These are phyloP conservation scores for Calonectria naviculata DNA, from an alignment of 2,329 filamentous ascomycete genomes.

Conservation along the genomic window DNA sequence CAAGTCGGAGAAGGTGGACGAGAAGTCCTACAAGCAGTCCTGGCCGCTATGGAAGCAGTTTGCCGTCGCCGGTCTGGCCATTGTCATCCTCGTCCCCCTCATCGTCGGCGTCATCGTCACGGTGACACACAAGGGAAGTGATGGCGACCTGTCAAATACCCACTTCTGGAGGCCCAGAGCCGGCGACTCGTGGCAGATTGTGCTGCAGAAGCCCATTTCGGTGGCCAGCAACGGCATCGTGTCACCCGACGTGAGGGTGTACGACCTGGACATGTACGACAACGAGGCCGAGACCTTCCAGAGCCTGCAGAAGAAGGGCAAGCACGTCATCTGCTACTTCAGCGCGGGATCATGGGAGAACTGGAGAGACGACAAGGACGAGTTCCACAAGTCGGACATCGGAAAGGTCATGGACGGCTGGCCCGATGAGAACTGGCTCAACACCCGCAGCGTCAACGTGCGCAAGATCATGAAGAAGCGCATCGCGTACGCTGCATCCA, in stretches of 20 bases:
- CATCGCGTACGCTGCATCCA: constrained; percentile 67
- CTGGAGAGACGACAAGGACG: constrained; percentile 66
- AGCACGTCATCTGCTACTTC: constrained; percentile 81
- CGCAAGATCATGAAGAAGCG: constrained; percentile 72
- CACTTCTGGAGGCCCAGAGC: constrained; percentile 63
- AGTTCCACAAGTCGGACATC: constrained; percentile 66
- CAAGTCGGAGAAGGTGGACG: constrained; percentile 17
- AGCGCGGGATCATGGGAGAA: constrained; percentile 77
- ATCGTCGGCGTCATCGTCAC: constrained; percentile 68
- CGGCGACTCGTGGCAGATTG: constrained; percentile 70
- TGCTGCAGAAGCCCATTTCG: constrained; percentile 59
- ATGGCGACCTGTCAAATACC: constrained; percentile 33
- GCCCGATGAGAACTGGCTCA: constrained; percentile 75
- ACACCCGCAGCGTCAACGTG: constrained; percentile 66
- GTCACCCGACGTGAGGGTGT: constrained; percentile 61
- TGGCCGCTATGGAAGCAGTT: constrained; percentile 48
- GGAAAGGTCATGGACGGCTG: constrained; percentile 72
- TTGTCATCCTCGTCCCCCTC: constrained; percentile 52
- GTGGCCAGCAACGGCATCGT: constrained; percentile 51
- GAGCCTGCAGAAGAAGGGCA: constrained; percentile 65
- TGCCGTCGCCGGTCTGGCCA: constrained; percentile 36
- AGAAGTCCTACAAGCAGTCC: constrained; percentile 1
- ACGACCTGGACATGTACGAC: constrained; percentile 66
- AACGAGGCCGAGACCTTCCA: constrained; percentile 56
- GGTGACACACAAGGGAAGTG: constrained; percentile 49